phyloP scores from a whole-genome alignment of 257 asterid genomes.

The Rubia yunnanensis region DNA sequence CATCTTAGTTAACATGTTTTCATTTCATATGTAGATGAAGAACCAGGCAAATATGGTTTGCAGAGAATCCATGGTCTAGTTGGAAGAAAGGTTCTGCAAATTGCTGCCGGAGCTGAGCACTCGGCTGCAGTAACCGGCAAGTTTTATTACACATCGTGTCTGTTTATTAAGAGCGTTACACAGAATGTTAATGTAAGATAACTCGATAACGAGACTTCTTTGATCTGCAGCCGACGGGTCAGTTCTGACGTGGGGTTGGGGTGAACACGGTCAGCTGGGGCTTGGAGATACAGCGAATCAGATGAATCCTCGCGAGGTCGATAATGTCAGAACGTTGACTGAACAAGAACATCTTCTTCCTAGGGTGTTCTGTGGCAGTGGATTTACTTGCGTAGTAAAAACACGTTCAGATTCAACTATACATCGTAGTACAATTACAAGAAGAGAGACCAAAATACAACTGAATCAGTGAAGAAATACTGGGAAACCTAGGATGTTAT shows the following conservation, averaged over 20 bases:
- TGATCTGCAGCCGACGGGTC: constrained; percentile 44
- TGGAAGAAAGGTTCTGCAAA: constrained; percentile 38
- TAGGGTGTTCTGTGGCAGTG: constrained; percentile 82
- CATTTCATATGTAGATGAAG: constrained; percentile 18
- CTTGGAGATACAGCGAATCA: constrained; percentile 54
- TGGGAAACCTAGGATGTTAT: background rate
- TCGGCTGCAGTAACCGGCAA: constrained; percentile 69
- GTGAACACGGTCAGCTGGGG: constrained; percentile 97
- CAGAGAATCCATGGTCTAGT: constrained; percentile 23
- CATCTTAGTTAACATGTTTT: background rate
- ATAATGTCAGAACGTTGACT: constrained; percentile 16
- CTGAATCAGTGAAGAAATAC: background rate
- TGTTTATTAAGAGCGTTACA: background rate
- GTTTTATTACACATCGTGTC: constrained; percentile 2
- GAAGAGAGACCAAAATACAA: background rate
- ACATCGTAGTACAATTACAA: background rate
- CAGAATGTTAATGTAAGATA: background rate
- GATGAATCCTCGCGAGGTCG: constrained; percentile 42
- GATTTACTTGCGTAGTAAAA: constrained; percentile 54
- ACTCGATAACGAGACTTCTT: background rate
- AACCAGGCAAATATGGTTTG: constrained; percentile 20
- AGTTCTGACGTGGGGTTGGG: constrained; percentile 98
- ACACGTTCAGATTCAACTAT: constrained; percentile 15
- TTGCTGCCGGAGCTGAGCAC: constrained; percentile 93
- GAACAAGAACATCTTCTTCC: constrained; percentile 15